Evolutionary conservation across 208 protist genomes (phyloP), one percentile per base, ranked within the genome.

Genomic region (Crithidia mellificae): DNA sequence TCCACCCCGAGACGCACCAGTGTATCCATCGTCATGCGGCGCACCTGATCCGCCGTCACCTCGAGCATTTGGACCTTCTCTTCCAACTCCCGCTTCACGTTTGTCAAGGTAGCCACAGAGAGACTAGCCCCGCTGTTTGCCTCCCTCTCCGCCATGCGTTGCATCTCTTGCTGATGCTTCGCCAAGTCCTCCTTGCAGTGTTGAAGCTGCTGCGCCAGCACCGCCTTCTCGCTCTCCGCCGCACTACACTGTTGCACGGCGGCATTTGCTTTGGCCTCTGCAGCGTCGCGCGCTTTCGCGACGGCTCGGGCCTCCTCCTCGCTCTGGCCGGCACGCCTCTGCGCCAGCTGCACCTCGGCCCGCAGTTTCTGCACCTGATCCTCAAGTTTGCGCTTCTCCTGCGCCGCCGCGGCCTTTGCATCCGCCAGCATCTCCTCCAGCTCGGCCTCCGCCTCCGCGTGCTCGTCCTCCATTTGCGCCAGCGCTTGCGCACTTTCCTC

Each of bases 1-100:
- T 72, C 72, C 15, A 77, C 72, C 14, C 72, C 69, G 5, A 68
- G 53, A 4, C 64, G 78, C 78, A 68, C 56, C 14, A 75, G 73
- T 3, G 73, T 70, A 25, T 70, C 70, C 12, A 65, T 54, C 5
- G 64, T 52, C 63, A 67, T 63, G 53, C 52, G 58, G 5, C 61
- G 59, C 36, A 80, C 55, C 41, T 74, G 63, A 12, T 73, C 59
- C 11, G 49, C 34, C 22, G 34, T 77, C n/a, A 47, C 22, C 54
- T 83, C 68, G 38, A 78, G 57, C 29, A 46, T 44, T 34, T 72
- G 59, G 44, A 75, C 68, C 43, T 66, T 55, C 17, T 57, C 44
- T 27, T 69, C 73, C 25, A 81, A 46, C 29, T 68, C 47, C 5
- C 49, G 63, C 47, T 67, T 63, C 1, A 72, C 22, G 7, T 57